Evolutionary conservation across 2,329 filamentous ascomycete genomes (phyloP), one percentile per base, ranked within the genome.

Genomic region (Zymoseptoria passerinii): DNA sequence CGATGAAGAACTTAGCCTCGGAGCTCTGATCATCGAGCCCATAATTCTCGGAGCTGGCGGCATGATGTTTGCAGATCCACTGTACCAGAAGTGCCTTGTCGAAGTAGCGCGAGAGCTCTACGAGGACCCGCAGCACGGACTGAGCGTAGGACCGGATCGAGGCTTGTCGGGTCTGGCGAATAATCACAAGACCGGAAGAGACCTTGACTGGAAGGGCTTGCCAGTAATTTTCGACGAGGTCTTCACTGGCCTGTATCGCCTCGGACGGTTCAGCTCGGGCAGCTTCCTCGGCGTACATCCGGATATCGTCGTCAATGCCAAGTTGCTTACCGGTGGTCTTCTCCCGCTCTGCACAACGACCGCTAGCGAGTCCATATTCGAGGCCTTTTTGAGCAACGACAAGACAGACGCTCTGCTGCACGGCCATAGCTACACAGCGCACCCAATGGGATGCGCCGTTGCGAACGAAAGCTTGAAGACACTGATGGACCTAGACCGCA

Each of bases 221-320:
- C 90, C 90, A 0, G 76, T 95, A 48, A 79, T 95, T 65, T 90
- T 90, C 63, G 90, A 95, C 69, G 90, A 95, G 70, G 90, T 95
- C 40, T 95, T 95, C 73, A 92, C 89, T 0, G 90, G 90, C 1
- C 77, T 95, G 4, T 92, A 92, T 71, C 88, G 90, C 10, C 83
- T 95, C 0, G 90, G 90, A 1, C 82, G 85, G 48, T 84, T 86
- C 68, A 85, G 82, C 1, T 80, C 89, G 0, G 83, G 87, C 0
- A 85, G 85, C 0, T 88, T 92, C 71, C 80, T 95, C 2, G 77
- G 78, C 4, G 75, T 83, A 0, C 73, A 89, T 29, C 81, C 90
- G 0, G 90, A 95, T 66, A 86, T 95, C 52, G 85, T 85, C 0
- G 87, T 91, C 0, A 87, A 95, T 67, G 90, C 90, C 5, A 95